Percentiles rank a stretch among this genome's conserved stretches.
phyloP scores from a whole-genome alignment of 352 stramenopile genomes.

The Globisporangium iwayamae region DNA sequence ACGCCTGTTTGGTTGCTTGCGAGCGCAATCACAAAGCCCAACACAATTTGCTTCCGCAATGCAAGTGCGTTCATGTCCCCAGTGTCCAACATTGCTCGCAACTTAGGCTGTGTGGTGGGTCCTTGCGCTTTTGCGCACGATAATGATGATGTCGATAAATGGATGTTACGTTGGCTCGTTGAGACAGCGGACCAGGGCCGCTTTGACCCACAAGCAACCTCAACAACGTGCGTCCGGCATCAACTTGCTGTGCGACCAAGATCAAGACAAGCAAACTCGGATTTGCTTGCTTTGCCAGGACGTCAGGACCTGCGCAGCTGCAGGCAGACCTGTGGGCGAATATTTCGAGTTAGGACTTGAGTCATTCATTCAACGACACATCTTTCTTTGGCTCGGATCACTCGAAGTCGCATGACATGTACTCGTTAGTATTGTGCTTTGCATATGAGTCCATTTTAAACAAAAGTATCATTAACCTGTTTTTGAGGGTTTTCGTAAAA shows the following conservation, averaged over 20 bases:
- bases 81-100: background rate
- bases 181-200: background rate
- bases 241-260: background rate
- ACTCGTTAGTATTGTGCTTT: too few species aligned
- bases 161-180: background rate
- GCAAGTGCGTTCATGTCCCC: background rate
- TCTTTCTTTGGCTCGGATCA: too few species aligned
- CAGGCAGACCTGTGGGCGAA: too few species aligned
- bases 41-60: background rate
- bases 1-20: background rate
- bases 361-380: too few species aligned
- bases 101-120: background rate
- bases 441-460: too few species aligned
- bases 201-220: background rate
- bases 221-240: background rate
- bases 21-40: background rate
- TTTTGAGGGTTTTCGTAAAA: too few species aligned
- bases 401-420: too few species aligned
- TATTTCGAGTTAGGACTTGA: too few species aligned
- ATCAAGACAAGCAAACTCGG: too few species aligned
- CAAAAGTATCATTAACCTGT: too few species aligned
- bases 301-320: too few species aligned
- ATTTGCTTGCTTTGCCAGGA: too few species aligned
- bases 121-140: background rate
- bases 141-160: background rate